phyloP scores from a whole-genome alignment of 1,284 basidiomycete species.

The Cutaneotrichosporon sp. region DNA sequence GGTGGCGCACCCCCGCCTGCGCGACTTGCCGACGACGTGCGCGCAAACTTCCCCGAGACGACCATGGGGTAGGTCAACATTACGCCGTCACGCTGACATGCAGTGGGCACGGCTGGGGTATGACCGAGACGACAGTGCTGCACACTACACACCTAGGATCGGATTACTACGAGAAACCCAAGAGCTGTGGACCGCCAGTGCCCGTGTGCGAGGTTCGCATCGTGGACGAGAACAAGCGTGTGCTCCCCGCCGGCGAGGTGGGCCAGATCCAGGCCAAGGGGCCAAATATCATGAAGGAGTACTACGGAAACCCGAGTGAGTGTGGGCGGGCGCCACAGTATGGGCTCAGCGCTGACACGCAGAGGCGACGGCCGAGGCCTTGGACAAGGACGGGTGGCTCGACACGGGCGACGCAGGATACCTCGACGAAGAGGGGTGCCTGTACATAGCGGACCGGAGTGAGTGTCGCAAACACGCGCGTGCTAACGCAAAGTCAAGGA shows the following conservation, averaged over 20 bases:
- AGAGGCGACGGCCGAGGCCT: slow-evolving; percentile 10
- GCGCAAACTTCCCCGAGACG: slow-evolving; percentile 28
- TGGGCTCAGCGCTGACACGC: neutral
- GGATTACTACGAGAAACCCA: slow-evolving; percentile 30
- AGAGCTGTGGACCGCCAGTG: slow-evolving; percentile 26
- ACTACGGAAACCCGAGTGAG: slow-evolving; percentile 21
- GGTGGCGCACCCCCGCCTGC: slow-evolving; percentile 39
- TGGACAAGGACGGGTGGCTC: slow-evolving; percentile 39
- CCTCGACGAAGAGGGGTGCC: slow-evolving; percentile 35
- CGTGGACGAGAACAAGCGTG: slow-evolving; percentile 24
- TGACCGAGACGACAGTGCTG: slow-evolving; percentile 45
- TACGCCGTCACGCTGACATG: neutral
- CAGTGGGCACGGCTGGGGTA: slow-evolving; percentile 33
- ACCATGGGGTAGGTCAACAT: too few relatives aligned
- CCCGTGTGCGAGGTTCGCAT: slow-evolving; percentile 36
- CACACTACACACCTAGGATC: slow-evolving; percentile 30
- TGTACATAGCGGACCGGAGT: slow-evolving; percentile 38
- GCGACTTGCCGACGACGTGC: slow-evolving; percentile 31
- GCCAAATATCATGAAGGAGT: slow-evolving; percentile 42
- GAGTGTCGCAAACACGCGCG: slow-evolving; percentile 42
- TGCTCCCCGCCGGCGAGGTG: slow-evolving; percentile 19
- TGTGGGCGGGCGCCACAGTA: neutral
- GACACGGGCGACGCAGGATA: slow-evolving; percentile 41
- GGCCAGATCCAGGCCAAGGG: slow-evolving; percentile 37
- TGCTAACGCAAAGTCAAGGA: slow-evolving; percentile 35